Evolutionary conservation across 73 alveolate species (phyloP).

Genomic region (Paramecium primaurelia): DNA sequence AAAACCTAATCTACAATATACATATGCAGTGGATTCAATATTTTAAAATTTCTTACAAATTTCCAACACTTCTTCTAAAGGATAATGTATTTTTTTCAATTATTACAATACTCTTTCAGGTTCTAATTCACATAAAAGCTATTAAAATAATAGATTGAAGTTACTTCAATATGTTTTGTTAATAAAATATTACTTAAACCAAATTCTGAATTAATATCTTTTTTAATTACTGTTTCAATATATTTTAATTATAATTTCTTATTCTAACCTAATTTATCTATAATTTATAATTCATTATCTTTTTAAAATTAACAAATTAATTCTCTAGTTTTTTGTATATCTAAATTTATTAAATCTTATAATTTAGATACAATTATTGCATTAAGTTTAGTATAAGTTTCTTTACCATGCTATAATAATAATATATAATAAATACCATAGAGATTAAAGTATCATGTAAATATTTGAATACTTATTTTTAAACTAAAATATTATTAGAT

Average conservation of each 20-base stretch:
- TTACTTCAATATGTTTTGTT: background rate
- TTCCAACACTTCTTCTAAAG: constrained; percentile 5
- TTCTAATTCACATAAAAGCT: constrained; percentile 7
- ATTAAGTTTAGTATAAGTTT: background rate
- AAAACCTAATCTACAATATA: background rate
- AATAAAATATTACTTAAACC: background rate
- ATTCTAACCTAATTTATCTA: background rate
- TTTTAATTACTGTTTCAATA: background rate
- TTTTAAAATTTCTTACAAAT: background rate
- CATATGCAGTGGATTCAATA: background rate
- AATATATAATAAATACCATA: background rate
- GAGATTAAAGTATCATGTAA: background rate
- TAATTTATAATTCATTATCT: background rate
- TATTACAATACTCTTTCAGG: background rate
- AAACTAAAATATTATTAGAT: background rate
- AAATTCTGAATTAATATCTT: background rate
- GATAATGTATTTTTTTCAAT: background rate
- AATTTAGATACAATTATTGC: background rate
- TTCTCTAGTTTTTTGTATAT: constrained; percentile 14
- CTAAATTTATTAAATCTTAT: constrained; percentile 8
- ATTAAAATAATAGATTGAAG: background rate
- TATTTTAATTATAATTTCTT: background rate
- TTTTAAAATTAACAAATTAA: background rate
- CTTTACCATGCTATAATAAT: background rate
- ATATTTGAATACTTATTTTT: constrained; percentile 19